Conservation (phyloP, 1,284 basidiomycete species). For the Marasmius oreades region DNA sequence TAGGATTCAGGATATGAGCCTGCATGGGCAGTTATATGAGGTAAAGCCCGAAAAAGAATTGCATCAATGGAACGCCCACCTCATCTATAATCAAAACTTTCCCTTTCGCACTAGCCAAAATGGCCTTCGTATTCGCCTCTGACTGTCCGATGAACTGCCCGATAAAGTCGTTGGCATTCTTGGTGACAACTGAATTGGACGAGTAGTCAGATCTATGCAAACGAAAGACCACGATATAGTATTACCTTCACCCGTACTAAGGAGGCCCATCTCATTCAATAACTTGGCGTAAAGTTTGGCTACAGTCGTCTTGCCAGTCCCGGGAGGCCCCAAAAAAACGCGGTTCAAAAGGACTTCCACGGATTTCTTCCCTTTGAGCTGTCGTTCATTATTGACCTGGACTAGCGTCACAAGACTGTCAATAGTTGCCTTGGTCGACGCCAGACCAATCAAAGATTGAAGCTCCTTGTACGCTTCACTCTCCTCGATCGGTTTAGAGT, state of each 20-base stretch:
- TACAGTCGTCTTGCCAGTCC: constrained; percentile 68
- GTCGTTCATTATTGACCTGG: constrained; percentile 53
- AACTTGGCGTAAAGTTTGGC: constrained; percentile 64
- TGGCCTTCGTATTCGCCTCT: constrained; percentile 58
- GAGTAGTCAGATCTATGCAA: constrained; percentile 1
- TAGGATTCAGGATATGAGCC: constrained; percentile 63
- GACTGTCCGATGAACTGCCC: constrained; percentile 53
- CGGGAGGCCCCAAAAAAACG: constrained; percentile 60
- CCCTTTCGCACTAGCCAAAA: constrained; percentile 50
- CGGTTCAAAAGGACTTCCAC: constrained; percentile 54
- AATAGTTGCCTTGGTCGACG: constrained; percentile 53
- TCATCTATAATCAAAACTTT: constrained; percentile 70
- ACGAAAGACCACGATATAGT: constrained; percentile 5
- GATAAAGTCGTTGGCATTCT: constrained; percentile 63
- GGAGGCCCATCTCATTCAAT: constrained; percentile 51
- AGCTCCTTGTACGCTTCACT: constrained; percentile 52
- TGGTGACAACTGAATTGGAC: constrained; percentile 46
- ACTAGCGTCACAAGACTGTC: constrained; percentile 42
- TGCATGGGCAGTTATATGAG: constrained; percentile 19
- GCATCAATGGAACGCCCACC: constrained; percentile 29
- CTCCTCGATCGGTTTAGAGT: constrained; percentile 40
- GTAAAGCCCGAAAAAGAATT: background rate
- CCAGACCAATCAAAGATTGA: constrained; percentile 49
- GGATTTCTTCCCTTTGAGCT: constrained; percentile 51
- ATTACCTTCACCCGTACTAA: constrained; percentile 69